Conservation (phyloP, 768 basidiomycete species). For the Heimioporus sp. region DNA sequence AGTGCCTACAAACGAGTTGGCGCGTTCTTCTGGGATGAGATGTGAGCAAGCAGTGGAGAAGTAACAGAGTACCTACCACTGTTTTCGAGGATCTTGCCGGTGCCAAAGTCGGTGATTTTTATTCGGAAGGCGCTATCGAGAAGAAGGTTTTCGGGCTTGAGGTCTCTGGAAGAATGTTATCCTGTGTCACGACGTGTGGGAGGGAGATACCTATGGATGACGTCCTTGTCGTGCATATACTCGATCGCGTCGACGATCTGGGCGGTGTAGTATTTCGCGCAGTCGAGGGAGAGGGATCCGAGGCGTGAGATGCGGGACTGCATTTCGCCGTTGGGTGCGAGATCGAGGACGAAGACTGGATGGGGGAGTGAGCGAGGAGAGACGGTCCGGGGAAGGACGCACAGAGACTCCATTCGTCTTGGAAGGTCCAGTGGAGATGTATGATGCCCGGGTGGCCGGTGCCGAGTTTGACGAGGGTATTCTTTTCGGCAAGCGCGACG, state of each 20-base stretch:
- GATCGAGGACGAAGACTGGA: constrained; percentile 76
- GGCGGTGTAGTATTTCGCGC: constrained; percentile 82
- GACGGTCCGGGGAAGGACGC: background rate
- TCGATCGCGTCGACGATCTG: constrained; percentile 86
- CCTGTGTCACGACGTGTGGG: constrained; percentile 7
- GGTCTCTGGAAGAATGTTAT: constrained; percentile 44
- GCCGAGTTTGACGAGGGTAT: constrained; percentile 63
- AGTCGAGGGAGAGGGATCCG: constrained; percentile 82
- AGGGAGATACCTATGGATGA: constrained; percentile 72
- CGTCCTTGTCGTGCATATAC: constrained; percentile 87
- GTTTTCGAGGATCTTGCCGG: constrained; percentile 70
- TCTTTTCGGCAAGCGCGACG: constrained; percentile 79
- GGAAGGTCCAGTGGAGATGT: constrained; percentile 79
- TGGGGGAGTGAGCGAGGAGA: constrained; percentile 3
- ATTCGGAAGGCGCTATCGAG: constrained; percentile 85
- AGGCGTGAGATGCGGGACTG: constrained; percentile 67
- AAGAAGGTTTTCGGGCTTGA: constrained; percentile 87
- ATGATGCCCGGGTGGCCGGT: constrained; percentile 80
- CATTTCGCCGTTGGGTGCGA: constrained; percentile 76
- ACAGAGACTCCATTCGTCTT: constrained; percentile 85
- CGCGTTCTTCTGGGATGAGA: constrained; percentile 42
- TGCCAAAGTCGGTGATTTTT: constrained; percentile 97
- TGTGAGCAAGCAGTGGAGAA: background rate
- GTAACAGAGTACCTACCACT: constrained; percentile 40
- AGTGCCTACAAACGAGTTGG: constrained; percentile 83